Evolutionary conservation across 306 rosid genomes (phyloP).

Genomic region (Vigna radiata): DNA sequence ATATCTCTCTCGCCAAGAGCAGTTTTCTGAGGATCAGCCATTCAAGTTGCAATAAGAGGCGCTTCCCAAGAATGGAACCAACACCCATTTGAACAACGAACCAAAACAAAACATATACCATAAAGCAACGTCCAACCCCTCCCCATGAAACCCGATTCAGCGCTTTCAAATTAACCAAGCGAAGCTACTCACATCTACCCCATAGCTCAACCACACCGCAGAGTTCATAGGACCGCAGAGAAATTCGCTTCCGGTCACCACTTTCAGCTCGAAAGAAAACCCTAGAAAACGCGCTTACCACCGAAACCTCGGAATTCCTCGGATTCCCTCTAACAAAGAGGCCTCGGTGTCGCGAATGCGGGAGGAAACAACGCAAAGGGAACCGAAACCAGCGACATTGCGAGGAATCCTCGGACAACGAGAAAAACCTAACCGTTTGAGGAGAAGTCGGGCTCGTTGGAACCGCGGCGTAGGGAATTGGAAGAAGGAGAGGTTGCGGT

Average conservation of each 20-base stretch:
- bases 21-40: slow-evolving; percentile 84
- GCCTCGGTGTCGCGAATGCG: slow-evolving; percentile 19
- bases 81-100: slow-evolving; percentile 70
- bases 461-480: slow-evolving; percentile 31
- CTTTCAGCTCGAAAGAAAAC: slow-evolving; percentile 62
- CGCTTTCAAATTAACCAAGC: slow-evolving; percentile 28
- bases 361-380: slow-evolving; percentile 4
- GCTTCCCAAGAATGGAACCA: slow-evolving; percentile 60
- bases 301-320: slow-evolving; percentile 27
- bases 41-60: slow-evolving; percentile 74
- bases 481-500: slow-evolving; percentile 23
- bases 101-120: slow-evolving; percentile 54
- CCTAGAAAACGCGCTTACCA: slow-evolving; percentile 55
- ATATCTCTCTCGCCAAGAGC: slow-evolving; percentile 73
- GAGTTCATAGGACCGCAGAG: slow-evolving; percentile 24
- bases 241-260: slow-evolving; percentile 36
- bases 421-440: slow-evolving; percentile 42
- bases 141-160: slow-evolving; percentile 65
- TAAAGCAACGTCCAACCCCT: slow-evolving; percentile 52
- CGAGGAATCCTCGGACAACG: slow-evolving; percentile 36
- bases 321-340: background rate
- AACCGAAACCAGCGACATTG: slow-evolving; percentile 49
- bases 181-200: slow-evolving; percentile 50
- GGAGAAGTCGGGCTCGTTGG: slow-evolving; percentile 43
- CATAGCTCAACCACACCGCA: slow-evolving; percentile 56